A percentile compares a stretch with the other conserved stretches of the same genome.
These are phyloP conservation scores for Endoconidiophora polonica DNA, from an alignment of 2,329 filamentous ascomycete genomes.

Conservation along the genomic window DNA sequence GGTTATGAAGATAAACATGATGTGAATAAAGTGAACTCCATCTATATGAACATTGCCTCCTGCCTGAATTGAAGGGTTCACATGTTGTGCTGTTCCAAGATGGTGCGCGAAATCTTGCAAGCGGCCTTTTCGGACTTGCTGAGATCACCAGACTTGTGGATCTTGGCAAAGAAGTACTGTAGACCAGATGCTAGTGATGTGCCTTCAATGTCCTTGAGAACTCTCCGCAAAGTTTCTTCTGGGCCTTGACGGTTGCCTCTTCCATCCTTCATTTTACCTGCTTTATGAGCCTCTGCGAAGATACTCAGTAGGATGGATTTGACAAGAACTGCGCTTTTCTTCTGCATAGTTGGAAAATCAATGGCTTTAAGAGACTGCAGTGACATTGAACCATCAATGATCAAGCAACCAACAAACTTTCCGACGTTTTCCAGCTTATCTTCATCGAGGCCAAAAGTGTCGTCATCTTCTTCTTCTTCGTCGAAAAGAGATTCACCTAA, in stretches of 20 bases:
- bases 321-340: slow-evolving; percentile 60
- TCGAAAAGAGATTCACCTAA: slow-evolving; percentile 69
- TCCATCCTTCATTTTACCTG: slow-evolving; percentile 27
- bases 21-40: neutral
- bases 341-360: slow-evolving; percentile 61
- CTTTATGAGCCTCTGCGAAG: slow-evolving; percentile 43
- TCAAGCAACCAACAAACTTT: slow-evolving; percentile 35
- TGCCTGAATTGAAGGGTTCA: neutral
- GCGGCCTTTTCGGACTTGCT: slow-evolving; percentile 31
- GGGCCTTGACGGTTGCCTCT: slow-evolving; percentile 2
- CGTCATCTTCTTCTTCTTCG: slow-evolving; percentile 41
- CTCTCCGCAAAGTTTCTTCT: slow-evolving; percentile 41
- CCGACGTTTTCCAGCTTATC: slow-evolving; percentile 35
- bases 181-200: slow-evolving; percentile 56
- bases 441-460: slow-evolving; percentile 30
- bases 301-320: slow-evolving; percentile 66
- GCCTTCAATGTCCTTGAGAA: slow-evolving; percentile 49
- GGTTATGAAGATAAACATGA: too few relatives aligned
- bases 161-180: slow-evolving; percentile 63
- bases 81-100: slow-evolving; percentile 19
- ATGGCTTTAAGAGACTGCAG: slow-evolving; percentile 47
- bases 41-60: neutral
- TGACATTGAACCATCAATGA: slow-evolving; percentile 28
- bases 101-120: slow-evolving; percentile 27
- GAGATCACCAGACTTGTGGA: slow-evolving; percentile 39